These are phyloP conservation scores for Chlorella sp. DNA, from an alignment of 139 green algal species.

Conservation along the genomic window DNA sequence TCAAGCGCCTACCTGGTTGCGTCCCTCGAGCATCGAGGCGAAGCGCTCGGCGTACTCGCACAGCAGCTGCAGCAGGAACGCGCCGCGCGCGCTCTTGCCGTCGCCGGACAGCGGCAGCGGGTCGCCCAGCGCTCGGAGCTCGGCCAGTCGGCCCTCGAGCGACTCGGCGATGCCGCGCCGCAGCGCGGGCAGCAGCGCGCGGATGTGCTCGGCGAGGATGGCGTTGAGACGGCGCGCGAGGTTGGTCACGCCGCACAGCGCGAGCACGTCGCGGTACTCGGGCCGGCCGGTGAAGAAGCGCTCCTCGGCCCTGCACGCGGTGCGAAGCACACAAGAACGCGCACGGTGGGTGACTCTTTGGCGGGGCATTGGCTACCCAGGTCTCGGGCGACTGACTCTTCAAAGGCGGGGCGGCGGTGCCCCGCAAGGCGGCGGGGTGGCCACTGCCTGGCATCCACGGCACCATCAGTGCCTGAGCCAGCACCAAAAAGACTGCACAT, in stretches of 20 bases:
- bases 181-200: constrained; percentile 22
- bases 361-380: too few species aligned
- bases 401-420: too few species aligned
- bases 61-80: constrained; percentile 78
- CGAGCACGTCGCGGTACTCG: constrained; percentile 57
- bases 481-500: too few species aligned
- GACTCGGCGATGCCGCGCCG: not conserved
- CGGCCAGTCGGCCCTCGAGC: constrained; percentile 10
- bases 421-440: too few species aligned
- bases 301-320: constrained; percentile 41
- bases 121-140: constrained; percentile 31
- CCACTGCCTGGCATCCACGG: too few species aligned
- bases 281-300: constrained; percentile 57
- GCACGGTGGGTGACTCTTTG: too few species aligned
- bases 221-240: constrained; percentile 78
- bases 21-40: constrained; percentile 78
- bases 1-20: constrained; percentile 36
- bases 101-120: constrained; percentile 11
- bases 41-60: constrained; percentile 75
- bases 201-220: constrained; percentile 87
- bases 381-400: too few species aligned
- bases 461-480: too few species aligned
- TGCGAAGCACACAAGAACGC: not conserved
- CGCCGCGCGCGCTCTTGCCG: constrained; percentile 26
- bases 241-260: constrained; percentile 55